These are phyloP conservation scores for Plasmodiophora brassicae DNA, from an alignment of 208 protist species.

Conservation along the genomic window DNA sequence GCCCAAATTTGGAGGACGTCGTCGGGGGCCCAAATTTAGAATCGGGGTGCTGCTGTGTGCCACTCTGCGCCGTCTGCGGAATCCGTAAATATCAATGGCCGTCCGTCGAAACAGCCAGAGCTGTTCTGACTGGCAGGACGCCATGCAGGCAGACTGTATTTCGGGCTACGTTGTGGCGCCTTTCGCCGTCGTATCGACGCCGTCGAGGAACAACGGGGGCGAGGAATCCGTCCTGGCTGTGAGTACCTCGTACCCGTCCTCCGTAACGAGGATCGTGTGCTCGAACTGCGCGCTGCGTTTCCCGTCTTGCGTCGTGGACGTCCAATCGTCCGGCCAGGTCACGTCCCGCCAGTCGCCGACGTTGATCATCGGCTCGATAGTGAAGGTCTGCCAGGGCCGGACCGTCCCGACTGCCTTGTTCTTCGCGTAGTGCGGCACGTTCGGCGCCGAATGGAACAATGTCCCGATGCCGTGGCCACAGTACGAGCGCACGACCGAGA, in stretches of 20 bases:
- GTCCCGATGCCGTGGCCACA: slow-evolving; percentile 83
- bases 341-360: slow-evolving; percentile 60
- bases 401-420: slow-evolving; percentile 81
- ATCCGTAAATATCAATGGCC: no score
- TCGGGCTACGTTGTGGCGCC: no score
- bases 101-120: no score
- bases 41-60: no score
- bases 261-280: slow-evolving; percentile 52
- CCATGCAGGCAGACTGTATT: no score
- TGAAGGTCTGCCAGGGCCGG: slow-evolving; percentile 75
- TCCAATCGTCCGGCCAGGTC: slow-evolving; percentile 49
- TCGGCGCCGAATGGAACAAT: slow-evolving; percentile 82
- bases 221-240: not conserved
- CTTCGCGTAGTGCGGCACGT: slow-evolving; percentile 77
- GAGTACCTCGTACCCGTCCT: slow-evolving; percentile 18
- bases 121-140: no score
- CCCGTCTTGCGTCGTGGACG: slow-evolving; percentile 19
- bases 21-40: no score
- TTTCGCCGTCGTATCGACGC: no score
- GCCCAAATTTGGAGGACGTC: no score
- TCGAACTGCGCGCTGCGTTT: slow-evolving; percentile 95
- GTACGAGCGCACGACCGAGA: slow-evolving; percentile 58
- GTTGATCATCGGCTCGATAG: slow-evolving; percentile 98
- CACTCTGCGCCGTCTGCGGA: no score
- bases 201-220: slow-evolving; percentile 31